phyloP scores from a whole-genome alignment of 2,329 filamentous ascomycete species.

The Pleomassaria siparia region DNA sequence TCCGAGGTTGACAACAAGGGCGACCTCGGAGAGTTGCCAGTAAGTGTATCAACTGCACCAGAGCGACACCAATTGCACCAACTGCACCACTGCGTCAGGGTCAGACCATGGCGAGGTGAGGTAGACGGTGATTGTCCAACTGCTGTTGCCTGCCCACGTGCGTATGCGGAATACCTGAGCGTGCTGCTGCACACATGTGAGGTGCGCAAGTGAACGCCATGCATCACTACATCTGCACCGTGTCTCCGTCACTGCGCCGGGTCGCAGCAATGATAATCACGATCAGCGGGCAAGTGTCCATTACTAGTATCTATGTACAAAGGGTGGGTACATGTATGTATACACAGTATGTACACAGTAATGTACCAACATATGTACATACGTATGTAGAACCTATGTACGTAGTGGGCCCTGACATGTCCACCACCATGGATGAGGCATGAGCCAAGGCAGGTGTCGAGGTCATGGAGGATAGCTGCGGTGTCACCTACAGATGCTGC shows the following conservation, averaged over 20 bases:
- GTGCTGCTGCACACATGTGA: background rate
- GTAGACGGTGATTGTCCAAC: background rate
- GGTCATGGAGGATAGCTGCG: conserved; percentile 4
- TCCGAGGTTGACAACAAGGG: background rate
- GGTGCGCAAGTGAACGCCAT: conserved; percentile 25
- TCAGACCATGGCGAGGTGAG: too few relatives aligned
- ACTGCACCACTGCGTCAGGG: background rate
- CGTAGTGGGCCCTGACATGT: too few relatives aligned
- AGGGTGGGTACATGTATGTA: too few relatives aligned
- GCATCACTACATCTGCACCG: conserved; percentile 18
- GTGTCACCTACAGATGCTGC: conserved; percentile 27
- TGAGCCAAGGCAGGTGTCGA: too few relatives aligned
- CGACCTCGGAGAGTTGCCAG: background rate
- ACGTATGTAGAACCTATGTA: too few relatives aligned
- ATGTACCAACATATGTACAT: too few relatives aligned
- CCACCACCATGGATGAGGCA: too few relatives aligned
- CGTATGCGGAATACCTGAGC: background rate
- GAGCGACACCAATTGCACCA: background rate
- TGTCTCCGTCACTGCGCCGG: background rate
- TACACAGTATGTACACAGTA: too few relatives aligned
- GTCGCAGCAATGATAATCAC: too few relatives aligned
- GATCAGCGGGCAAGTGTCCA: too few relatives aligned
- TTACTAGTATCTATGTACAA: too few relatives aligned
- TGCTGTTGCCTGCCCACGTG: conserved; percentile 11
- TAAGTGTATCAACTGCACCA: background rate